Conservation (phyloP, 805 yeast genomes). For the Blastobotrys parvus region DNA sequence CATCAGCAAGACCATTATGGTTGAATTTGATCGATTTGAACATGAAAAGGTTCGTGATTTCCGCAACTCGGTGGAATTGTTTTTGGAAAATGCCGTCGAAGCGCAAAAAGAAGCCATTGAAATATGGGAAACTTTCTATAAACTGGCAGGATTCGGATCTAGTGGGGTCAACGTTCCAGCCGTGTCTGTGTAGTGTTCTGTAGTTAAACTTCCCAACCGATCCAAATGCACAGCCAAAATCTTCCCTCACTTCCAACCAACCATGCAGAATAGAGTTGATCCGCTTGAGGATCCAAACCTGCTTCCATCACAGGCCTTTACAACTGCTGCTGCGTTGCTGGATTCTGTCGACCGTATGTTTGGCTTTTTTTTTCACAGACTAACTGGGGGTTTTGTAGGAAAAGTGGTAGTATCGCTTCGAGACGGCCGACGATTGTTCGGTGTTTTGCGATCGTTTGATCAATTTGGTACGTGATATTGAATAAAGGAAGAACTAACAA, state of each 20-base stretch:
- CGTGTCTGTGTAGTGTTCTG: too few relatives aligned
- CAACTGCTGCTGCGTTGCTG: conserved; percentile 36
- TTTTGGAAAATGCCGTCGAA: conserved; percentile 83
- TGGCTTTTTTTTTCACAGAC: not conserved
- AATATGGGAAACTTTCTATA: conserved; percentile 51
- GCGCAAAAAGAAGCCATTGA: conserved; percentile 73
- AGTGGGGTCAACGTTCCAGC: not conserved
- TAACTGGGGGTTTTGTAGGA: conserved; percentile 22
- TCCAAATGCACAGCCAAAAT: not conserved
- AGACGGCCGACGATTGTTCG: conserved; percentile 83
- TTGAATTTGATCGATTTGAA: conserved; percentile 63
- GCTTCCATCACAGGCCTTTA: conserved; percentile 35
- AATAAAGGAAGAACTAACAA: conserved; percentile 5
- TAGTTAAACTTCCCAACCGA: too few relatives aligned
- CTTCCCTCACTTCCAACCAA: not conserved
- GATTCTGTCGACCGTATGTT: conserved; percentile 33
- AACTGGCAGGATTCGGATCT: conserved; percentile 3
- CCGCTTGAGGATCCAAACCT: conserved; percentile 25
- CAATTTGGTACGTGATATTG: conserved; percentile 51
- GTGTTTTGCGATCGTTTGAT: conserved; percentile 89
- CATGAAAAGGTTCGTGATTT: conserved; percentile 72
- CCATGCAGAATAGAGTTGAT: conserved; percentile 11
- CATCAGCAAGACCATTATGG: conserved; percentile 56
- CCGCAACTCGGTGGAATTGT: conserved; percentile 82
- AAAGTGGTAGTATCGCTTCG: conserved; percentile 76